Evolutionary conservation across 2,329 filamentous ascomycete genomes (phyloP), one percentile per base, ranked within the genome.

Genomic region (Fusarium staphyleae): DNA sequence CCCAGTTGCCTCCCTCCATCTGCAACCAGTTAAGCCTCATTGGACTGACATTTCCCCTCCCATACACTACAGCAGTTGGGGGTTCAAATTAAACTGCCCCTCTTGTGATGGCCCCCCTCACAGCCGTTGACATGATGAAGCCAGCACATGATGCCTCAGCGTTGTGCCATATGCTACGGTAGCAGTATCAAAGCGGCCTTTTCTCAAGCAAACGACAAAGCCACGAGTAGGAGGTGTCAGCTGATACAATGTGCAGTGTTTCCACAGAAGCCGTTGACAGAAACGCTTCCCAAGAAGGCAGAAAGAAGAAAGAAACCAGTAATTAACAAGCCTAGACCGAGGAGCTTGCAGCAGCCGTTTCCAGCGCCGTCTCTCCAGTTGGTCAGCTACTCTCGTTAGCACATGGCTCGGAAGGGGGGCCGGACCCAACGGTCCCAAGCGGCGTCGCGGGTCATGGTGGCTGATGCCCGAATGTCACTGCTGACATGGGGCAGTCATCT

Each of bases 11-110:
- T 60, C 53, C 57, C 43, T 59, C 54, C 28, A 18, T 26, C 45
- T 57, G 47, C 57, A 58, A 49, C 33, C 34, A 44, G n/a, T 9
- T 28, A 35, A 45, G 45, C 36, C 40, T 60, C 22, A 37, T 50
- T 58, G 44, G 57, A 14, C 24, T 50, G 18, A 14, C 34, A 30
- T 39, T 61, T 54, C 52, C 57, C 52, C 35, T 61, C 57, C 41
- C 29, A n/a, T 24, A 22, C 19, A 22, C 4, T 22, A 22, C 19
- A 6, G 6, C 19, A 61, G 35, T 39, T 45, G 37, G 47, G 36
- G 48, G 40, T 48, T 42, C 57, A 49, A 61, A 62, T 60, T 62
- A 60, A 60, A 62, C 57, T 44, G 19, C 57, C 57, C 48, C 57
- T 60, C 57, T 54, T 28, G 34, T 34, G n/a, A 19, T 44, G 41